phyloP scores from a whole-genome alignment of 108 stramenopile species.

The Seminavis robusta region DNA sequence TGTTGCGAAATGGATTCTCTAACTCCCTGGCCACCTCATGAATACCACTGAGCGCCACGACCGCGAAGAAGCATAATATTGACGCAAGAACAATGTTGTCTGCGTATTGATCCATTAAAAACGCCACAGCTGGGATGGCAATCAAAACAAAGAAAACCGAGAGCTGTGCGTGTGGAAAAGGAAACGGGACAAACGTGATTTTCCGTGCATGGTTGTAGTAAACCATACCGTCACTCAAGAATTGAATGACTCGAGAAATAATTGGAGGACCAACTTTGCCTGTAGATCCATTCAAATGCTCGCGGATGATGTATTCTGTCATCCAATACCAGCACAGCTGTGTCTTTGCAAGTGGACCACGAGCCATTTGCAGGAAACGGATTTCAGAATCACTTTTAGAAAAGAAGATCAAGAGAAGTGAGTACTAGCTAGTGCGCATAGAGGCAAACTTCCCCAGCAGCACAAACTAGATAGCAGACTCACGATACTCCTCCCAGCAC shows the following conservation, averaged over 20 bases:
- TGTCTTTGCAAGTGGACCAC: slow-evolving; percentile 69
- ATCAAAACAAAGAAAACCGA: slow-evolving; percentile 52
- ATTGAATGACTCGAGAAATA: slow-evolving; percentile 63
- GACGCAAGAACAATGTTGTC: slow-evolving; percentile 44
- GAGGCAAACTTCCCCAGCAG: too few species aligned
- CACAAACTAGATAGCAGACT: too few species aligned
- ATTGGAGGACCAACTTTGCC: slow-evolving; percentile 71
- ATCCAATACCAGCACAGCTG: slow-evolving; percentile 71
- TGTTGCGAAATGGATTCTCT: slow-evolving; percentile 79
- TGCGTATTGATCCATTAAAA: slow-evolving; percentile 69
- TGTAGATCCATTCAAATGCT: slow-evolving; percentile 61
- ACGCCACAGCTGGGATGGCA: slow-evolving; percentile 45
- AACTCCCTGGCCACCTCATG: slow-evolving; percentile 79
- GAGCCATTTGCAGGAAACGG: slow-evolving; percentile 53
- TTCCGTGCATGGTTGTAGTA: slow-evolving; percentile 75
- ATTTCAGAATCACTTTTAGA: slow-evolving; percentile 72
- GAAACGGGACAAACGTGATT: slow-evolving; percentile 74
- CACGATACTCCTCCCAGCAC: slow-evolving; percentile 79
- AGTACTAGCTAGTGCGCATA: too few species aligned
- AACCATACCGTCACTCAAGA: slow-evolving; percentile 73
- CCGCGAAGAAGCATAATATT: slow-evolving; percentile 54
- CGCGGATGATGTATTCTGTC: slow-evolving; percentile 67
- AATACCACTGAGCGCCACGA: slow-evolving; percentile 58
- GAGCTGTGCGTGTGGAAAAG: slow-evolving; percentile 74
- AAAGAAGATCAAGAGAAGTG: too few species aligned